Percentiles rank a stretch among this genome's conserved stretches.
Evolutionary conservation across 2,329 filamentous ascomycete genomes (phyloP).

Genomic region (Septoria linicola): DNA sequence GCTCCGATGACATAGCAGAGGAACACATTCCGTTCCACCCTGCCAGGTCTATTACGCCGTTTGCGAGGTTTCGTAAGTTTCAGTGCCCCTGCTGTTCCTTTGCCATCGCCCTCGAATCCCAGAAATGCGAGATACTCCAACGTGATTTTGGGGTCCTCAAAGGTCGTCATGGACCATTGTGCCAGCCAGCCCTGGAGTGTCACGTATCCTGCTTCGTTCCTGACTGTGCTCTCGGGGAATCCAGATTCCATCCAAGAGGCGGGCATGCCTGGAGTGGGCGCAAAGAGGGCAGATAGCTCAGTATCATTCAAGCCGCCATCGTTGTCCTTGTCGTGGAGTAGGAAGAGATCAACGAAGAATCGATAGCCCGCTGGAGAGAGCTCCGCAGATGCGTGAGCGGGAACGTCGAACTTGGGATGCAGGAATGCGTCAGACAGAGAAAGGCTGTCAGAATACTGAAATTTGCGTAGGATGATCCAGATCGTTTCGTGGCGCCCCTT

Average conservation of each 20-base stretch:
- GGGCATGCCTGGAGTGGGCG: conserved; percentile 86
- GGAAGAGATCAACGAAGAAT: conserved; percentile 95
- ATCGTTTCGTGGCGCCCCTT: conserved; percentile 98
- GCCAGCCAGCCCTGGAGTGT: conserved; percentile 97
- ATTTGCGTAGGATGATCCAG: conserved; percentile 93
- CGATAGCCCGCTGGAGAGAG: conserved; percentile 91
- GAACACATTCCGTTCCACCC: conserved; percentile 91
- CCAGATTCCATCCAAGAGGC: conserved; percentile 81
- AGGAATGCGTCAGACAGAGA: conserved; percentile 89
- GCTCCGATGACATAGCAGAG: conserved; percentile 89
- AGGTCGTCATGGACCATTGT: conserved; percentile 99
- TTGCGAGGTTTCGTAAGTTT: conserved; percentile 93
- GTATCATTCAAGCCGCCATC: conserved; percentile 87
- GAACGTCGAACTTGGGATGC: conserved; percentile 90
- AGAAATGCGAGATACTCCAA: conserved; percentile 94
- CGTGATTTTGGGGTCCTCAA: conserved; percentile 90
- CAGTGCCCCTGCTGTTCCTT: conserved; percentile 77
- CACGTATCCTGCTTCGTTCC: conserved; percentile 91
- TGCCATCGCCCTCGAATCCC: conserved; percentile 77
- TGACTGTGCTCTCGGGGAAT: conserved; percentile 90
- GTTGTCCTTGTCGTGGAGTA: conserved; percentile 95
- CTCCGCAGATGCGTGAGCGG: conserved; percentile 87
- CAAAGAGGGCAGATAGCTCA: conserved; percentile 83
- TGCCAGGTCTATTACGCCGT: conserved; percentile 73
- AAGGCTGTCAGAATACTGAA: conserved; percentile 93